Conservation (phyloP, 176 grass and related monocot species). For the Elymus sibiricus region DNA sequence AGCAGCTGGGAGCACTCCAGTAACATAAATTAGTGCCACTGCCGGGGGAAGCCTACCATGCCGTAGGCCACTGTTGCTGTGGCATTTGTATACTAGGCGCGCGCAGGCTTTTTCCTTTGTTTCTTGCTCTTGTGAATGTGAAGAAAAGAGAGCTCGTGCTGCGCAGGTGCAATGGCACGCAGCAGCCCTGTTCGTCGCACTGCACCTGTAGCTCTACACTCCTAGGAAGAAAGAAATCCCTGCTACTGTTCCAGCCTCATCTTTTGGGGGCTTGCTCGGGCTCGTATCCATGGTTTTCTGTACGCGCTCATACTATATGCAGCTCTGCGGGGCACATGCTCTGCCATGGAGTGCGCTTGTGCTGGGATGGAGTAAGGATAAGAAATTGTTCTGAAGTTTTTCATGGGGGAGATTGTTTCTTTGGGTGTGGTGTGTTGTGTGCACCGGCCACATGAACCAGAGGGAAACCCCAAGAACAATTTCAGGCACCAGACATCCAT, state of each 20-base stretch:
- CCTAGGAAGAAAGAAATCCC: not conserved
- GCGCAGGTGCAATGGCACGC: not conserved
- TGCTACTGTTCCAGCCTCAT: not conserved
- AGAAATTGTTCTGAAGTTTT: not conserved
- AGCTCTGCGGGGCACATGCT: not conserved
- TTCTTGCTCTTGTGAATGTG: slow-evolving; percentile 13
- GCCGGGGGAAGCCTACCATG: not conserved
- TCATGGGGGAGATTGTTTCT: not conserved
- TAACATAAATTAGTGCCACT: slow-evolving; percentile 40
- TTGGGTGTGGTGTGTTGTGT: not conserved
- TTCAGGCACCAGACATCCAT: not conserved
- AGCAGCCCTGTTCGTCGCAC: not conserved
- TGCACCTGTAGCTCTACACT: slow-evolving; percentile 14
- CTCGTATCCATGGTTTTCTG: slow-evolving; percentile 16
- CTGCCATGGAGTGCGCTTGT: not conserved
- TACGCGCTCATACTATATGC: not conserved
- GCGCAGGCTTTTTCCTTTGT: not conserved
- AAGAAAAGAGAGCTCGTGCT: not conserved
- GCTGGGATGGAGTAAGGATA: not conserved
- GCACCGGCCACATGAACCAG: not conserved
- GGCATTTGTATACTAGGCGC: slow-evolving; percentile 16
- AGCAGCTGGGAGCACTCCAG: not conserved
- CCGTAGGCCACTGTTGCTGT: slow-evolving; percentile 25
- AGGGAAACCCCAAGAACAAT: not conserved
- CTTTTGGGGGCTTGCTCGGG: slow-evolving; percentile 2